Percentiles rank a stretch among this genome's conserved stretches.
phyloP scores from a whole-genome alignment of 306 rosid genomes.

The Prunus kanzakura region DNA sequence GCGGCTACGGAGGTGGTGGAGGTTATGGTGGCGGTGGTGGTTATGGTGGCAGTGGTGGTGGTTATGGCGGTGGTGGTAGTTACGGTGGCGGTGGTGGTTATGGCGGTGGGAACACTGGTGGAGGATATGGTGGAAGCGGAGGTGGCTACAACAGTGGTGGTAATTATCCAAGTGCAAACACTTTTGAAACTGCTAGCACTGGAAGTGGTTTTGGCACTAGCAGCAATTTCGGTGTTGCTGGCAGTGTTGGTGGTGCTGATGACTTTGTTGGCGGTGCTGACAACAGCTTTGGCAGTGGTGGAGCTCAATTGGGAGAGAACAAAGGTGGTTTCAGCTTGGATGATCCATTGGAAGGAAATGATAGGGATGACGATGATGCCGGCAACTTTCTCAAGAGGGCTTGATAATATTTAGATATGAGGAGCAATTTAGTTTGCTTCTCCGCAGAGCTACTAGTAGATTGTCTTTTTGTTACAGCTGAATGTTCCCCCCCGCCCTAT shows the following conservation, averaged over 20 bases:
- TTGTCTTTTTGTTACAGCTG: neutral
- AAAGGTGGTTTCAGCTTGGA: neutral
- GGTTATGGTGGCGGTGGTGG: conserved; percentile 36
- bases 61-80: conserved; percentile 23
- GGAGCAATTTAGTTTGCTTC: neutral
- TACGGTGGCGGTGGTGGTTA: neutral
- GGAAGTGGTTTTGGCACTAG: conserved; percentile 32
- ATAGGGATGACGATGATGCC: conserved; percentile 44
- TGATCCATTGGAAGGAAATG: conserved; percentile 37
- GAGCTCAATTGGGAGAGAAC: conserved; percentile 11
- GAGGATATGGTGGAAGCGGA: conserved; percentile 30
- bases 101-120: conserved; percentile 27
- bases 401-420: conserved; percentile 28
- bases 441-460: conserved; percentile 7
- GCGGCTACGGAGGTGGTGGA: conserved; percentile 34
- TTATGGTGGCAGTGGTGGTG: conserved; percentile 23
- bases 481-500: neutral
- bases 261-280: neutral
- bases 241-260: neutral
- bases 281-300: conserved; percentile 24
- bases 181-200: conserved; percentile 7
- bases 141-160: conserved; percentile 30
- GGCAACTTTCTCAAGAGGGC: conserved; percentile 65
- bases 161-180: conserved; percentile 30
- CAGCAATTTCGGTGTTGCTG: conserved; percentile 16